Conservation (phyloP, 169 alveolate genomes). For the Perkinsus chesapeaki region DNA sequence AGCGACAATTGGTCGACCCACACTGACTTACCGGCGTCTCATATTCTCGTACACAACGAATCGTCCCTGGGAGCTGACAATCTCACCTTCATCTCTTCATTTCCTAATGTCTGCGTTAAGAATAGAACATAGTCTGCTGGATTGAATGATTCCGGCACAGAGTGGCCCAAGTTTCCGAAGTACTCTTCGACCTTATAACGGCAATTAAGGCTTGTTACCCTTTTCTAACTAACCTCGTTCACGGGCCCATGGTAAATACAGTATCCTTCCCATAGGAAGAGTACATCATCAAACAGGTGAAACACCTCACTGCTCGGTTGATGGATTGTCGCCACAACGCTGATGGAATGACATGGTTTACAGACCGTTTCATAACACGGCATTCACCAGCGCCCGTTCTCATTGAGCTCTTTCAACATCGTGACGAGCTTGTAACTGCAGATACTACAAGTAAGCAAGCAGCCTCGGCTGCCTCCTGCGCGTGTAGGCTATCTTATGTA, state of each 20-base stretch:
- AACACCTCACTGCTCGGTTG: conserved; percentile 28
- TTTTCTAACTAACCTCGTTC: not conserved
- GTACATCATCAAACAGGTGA: conserved; percentile 35
- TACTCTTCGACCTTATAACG: not conserved
- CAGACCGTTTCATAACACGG: not conserved
- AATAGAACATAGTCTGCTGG: conserved; percentile 26
- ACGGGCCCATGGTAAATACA: not conserved
- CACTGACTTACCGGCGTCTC: no score
- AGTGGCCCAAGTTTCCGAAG: conserved; percentile 21
- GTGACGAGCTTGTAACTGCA: not conserved
- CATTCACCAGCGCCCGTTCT: not conserved
- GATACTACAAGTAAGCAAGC: no score
- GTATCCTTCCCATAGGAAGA: not conserved
- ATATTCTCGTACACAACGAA: no score
- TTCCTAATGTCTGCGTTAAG: not conserved
- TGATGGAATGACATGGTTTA: not conserved
- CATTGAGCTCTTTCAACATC: not conserved
- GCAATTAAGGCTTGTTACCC: no score
- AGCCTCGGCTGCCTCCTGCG: no score
- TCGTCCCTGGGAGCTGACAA: no score
- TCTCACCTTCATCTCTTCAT: not conserved
- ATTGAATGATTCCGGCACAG: conserved; percentile 29
- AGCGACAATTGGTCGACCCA: no score
- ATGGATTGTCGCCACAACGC: conserved; percentile 1
- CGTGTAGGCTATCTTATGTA: no score